Evolutionary conservation across 805 yeast species (phyloP).

Genomic region (Saccharomyces cerevisiae): DNA sequence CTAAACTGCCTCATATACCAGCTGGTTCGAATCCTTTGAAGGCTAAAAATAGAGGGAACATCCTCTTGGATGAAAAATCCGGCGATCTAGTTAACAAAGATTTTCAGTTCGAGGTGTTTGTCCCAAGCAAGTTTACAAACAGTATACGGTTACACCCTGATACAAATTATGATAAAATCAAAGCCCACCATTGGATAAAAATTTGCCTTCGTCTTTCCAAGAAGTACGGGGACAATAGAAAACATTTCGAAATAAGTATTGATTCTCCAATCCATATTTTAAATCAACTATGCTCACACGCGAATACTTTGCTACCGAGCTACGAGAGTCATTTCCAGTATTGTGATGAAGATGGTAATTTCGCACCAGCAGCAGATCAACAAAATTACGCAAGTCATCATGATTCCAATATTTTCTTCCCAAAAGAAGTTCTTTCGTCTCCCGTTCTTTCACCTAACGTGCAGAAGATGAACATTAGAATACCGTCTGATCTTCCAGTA

Average conservation of each 20-base stretch:
- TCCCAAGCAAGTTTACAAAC: constrained; percentile 59
- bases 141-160: constrained; percentile 68
- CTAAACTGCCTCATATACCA: constrained; percentile 24
- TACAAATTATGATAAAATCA: constrained; percentile 67
- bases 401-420: constrained; percentile 33
- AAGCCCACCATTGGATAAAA: constrained; percentile 91
- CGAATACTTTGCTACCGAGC: constrained; percentile 67
- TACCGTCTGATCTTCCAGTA: constrained; percentile 3
- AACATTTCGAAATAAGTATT: constrained; percentile 84
- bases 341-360: constrained; percentile 1
- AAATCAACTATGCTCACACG: constrained; percentile 68
- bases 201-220: constrained; percentile 71
- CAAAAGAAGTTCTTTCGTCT: constrained; percentile 29
- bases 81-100: constrained; percentile 63
- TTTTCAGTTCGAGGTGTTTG: constrained; percentile 71
- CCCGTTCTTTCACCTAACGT: constrained; percentile 52
- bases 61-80: constrained; percentile 34
- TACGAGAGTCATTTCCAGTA: constrained; percentile 35
- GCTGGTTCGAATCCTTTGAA: constrained; percentile 26
- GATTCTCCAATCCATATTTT: constrained; percentile 87
- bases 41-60: constrained; percentile 32
- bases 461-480: constrained; percentile 35
- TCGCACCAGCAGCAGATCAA: neutral
- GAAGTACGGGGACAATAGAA: constrained; percentile 53
- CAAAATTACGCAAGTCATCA: constrained; percentile 13